A percentile compares a stretch with the other conserved stretches of the same genome.
phyloP scores from a whole-genome alignment of 2,329 filamentous ascomycete species.

The Huntiella abstrusa region DNA sequence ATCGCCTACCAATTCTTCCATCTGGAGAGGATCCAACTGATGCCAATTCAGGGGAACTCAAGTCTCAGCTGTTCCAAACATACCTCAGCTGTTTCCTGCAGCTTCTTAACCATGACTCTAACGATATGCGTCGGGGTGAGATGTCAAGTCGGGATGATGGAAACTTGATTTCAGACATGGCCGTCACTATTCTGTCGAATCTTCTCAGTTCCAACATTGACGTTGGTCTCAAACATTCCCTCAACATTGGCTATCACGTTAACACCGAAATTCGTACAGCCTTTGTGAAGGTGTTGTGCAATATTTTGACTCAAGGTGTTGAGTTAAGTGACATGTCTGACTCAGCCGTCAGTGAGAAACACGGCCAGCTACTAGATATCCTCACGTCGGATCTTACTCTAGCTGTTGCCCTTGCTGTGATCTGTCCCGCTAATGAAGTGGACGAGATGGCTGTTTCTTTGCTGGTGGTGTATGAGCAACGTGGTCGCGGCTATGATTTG shows the following conservation, averaged over 20 bases:
- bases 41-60: conserved; percentile 46
- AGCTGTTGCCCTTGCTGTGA: conserved; percentile 43
- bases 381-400: conserved; percentile 44
- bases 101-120: conserved; percentile 37
- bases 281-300: conserved; percentile 51
- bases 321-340: conserved; percentile 53
- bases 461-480: conserved; percentile 50
- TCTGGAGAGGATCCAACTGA: conserved; percentile 42
- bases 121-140: conserved; percentile 12
- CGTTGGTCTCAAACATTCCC: conserved; percentile 49
- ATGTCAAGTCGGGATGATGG: conserved; percentile 30
- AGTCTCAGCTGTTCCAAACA: conserved; percentile 52
- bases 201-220: conserved; percentile 53
- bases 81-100: conserved; percentile 54
- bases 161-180: conserved; percentile 38
- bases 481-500: conserved; percentile 42
- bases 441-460: conserved; percentile 50
- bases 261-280: conserved; percentile 51
- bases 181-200: conserved; percentile 50
- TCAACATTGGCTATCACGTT: conserved; percentile 53
- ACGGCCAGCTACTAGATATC: conserved; percentile 44
- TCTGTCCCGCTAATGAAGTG: conserved; percentile 48
- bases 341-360: conserved; percentile 48
- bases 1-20: conserved; percentile 46
- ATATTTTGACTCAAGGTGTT: conserved; percentile 52